Percentiles rank a stretch among this genome's conserved stretches.
Evolutionary conservation across 192 early-diverging fungal species (phyloP).

Genomic region (Neocallimastix lanati): DNA sequence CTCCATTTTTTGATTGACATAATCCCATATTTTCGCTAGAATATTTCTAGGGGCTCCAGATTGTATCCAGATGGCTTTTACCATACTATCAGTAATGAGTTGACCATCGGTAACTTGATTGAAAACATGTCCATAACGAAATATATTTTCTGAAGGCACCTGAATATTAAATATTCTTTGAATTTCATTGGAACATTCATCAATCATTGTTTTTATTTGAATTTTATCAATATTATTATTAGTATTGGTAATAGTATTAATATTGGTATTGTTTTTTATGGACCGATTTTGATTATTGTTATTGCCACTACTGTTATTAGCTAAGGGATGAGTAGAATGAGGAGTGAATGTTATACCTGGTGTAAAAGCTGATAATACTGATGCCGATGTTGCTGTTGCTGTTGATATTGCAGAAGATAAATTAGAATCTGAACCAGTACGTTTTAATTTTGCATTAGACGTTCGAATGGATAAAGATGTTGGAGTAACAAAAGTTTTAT

Average conservation of each 20-base stretch:
- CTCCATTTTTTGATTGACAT: background rate
- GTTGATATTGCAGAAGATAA: too few species aligned
- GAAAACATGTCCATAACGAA: background rate
- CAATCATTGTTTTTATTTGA: background rate
- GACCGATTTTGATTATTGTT: too few species aligned
- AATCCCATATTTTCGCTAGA: background rate
- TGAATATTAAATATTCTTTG: background rate
- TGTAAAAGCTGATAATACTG: too few species aligned
- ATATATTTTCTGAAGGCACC: background rate
- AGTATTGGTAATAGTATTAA: too few species aligned
- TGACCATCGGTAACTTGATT: background rate
- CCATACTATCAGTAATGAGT: background rate
- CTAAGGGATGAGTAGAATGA: too few species aligned
- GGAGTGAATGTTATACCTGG: too few species aligned
- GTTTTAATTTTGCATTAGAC: background rate
- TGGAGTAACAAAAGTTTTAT: background rate
- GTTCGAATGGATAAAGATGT: background rate
- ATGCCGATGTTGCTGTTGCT: too few species aligned
- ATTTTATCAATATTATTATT: too few species aligned
- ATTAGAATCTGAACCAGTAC: background rate
- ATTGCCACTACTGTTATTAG: too few species aligned
- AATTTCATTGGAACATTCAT: background rate
- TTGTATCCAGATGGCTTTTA: background rate
- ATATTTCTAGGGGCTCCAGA: background rate
- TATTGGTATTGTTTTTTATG: too few species aligned